Evolutionary conservation across 768 basidiomycete genomes (phyloP), one percentile per base, ranked within the genome.

Genomic region (Cystobasidium tubakii): DNA sequence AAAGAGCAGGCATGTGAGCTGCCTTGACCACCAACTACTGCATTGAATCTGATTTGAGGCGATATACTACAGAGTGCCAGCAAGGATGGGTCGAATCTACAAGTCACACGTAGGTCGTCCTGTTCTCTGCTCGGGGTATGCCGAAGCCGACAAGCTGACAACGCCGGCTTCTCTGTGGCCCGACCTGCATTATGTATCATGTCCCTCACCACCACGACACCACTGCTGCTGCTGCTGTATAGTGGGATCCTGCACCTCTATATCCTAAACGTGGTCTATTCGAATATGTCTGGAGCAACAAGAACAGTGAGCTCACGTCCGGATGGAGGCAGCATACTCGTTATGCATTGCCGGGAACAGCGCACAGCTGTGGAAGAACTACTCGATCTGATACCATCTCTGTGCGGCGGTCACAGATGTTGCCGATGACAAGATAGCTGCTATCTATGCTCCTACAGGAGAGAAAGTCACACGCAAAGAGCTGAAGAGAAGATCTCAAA

Each of bases 271-370:
- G 23, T 31, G 73, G 73, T 46, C 43, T 73, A 39, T 73, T 73
- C 73, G 73, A 73, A 10, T 73, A 50, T 29, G 62, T 65, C 63
- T 73, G 62, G 62, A 53, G 44, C 42, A 65, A 73, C 63, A 64
- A 43, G 44, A 73, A 65, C 73, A 63, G 73, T 53, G 63, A 27
- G 69, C 15, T 50, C n/a, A 19, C n/a, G 46, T 3, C 46, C 12
- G 4, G 46, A 6, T 39, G 39, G 39, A n/a, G 42, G 42, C 42
- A 42, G 42, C 42, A 27, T 36, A n/a, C n/a, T n/a, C n/a, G n/a
- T n/a, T n/a, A n/a, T n/a, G n/a, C n/a, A n/a, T n/a, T n/a, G n/a
- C n/a, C n/a, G n/a, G n/a, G n/a, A n/a, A n/a, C n/a, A n/a, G n/a
- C n/a, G n/a, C n/a, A n/a, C n/a, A n/a, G n/a, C n/a, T n/a, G n/a